phyloP scores from a whole-genome alignment of 164 flowering plant species.

The Protea cynaroides region DNA sequence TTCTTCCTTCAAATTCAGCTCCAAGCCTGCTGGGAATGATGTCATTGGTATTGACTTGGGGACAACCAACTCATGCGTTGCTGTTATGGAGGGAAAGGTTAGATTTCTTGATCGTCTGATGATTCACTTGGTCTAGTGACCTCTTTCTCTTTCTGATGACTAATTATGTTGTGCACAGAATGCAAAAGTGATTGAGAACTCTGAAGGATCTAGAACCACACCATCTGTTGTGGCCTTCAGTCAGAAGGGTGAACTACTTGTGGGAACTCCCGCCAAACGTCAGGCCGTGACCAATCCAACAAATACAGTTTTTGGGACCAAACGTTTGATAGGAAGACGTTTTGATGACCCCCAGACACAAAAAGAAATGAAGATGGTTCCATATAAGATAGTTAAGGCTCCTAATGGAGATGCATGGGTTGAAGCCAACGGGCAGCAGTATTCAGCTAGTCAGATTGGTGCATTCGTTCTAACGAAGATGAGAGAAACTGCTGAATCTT shows the following conservation, averaged over 20 bases:
- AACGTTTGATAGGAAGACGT: slow-evolving; percentile 57
- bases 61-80: slow-evolving; percentile 61
- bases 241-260: slow-evolving; percentile 52
- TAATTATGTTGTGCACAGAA: slow-evolving; percentile 22
- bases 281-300: slow-evolving; percentile 72
- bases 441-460: slow-evolving; percentile 70
- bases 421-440: slow-evolving; percentile 57
- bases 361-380: slow-evolving; percentile 74
- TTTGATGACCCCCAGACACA: slow-evolving; percentile 65
- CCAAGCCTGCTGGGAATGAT: slow-evolving; percentile 52
- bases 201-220: slow-evolving; percentile 68
- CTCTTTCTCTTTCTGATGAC: not conserved
- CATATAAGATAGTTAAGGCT: slow-evolving; percentile 61
- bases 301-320: slow-evolving; percentile 55
- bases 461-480: slow-evolving; percentile 65
- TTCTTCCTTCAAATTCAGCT: slow-evolving; percentile 22
- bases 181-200: slow-evolving; percentile 60
- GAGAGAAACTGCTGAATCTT: slow-evolving; percentile 73
- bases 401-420: slow-evolving; percentile 82
- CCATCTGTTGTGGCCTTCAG: slow-evolving; percentile 68
- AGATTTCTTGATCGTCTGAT: not conserved
- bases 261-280: slow-evolving; percentile 65
- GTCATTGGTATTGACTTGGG: slow-evolving; percentile 71
- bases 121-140: not conserved
- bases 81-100: slow-evolving; percentile 73